Base-by-base conservation (phyloP, 2,329 filamentous ascomycete genomes). In the Colletotrichum lupini region DNA sequence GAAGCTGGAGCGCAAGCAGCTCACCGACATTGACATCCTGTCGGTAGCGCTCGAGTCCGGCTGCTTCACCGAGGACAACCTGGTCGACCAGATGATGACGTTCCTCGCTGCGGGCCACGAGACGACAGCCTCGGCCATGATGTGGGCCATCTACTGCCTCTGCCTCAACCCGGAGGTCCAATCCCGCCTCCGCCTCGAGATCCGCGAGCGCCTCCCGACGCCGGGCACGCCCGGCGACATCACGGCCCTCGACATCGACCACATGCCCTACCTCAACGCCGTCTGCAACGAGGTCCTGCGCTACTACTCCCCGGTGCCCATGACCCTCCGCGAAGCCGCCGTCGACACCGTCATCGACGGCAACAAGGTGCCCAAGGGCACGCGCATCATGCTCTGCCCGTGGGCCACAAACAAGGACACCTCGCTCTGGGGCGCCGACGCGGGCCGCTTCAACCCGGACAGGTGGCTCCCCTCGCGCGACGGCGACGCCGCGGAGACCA, bases 71-170 rank as follows among this genome's bases (percentile, higher is more conserved):
- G 94, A 97, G 75, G 93, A 95, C 61, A 91, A 94, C 73, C 89
- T 97, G n/a, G 90, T 95, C 46, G 93, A 97, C 80, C 95, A 97
- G 82, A 89, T 97, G 80, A 97, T 97, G 94, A 97, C 94, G 0
- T 97, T 97, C 84, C 89, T 97, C 5, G 93, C 92, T 1, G 95
- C 95, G 0, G 92, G 92, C 26, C 94, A 96, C 81, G 93, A 96
- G 83, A 96, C 94, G 1, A 95, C 93, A 0, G 91, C 94, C 1
- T 89, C 91, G 1, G 88, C 93, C 22, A 86, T 97, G 79, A 93
- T 92, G n/a, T 96, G 93, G 93, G 89, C 92, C 3, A 82, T 91
- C 8, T 94, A 95, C 79, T 84, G 92, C 56, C 88, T 97, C n/a
- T 90, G 90, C 76, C 86, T 87, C 24, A 82, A 94, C 77, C 91